Evolutionary conservation across 768 basidiomycete species (phyloP), one percentile per base, ranked within the genome.

Genomic region (Leccinum obscurum): DNA sequence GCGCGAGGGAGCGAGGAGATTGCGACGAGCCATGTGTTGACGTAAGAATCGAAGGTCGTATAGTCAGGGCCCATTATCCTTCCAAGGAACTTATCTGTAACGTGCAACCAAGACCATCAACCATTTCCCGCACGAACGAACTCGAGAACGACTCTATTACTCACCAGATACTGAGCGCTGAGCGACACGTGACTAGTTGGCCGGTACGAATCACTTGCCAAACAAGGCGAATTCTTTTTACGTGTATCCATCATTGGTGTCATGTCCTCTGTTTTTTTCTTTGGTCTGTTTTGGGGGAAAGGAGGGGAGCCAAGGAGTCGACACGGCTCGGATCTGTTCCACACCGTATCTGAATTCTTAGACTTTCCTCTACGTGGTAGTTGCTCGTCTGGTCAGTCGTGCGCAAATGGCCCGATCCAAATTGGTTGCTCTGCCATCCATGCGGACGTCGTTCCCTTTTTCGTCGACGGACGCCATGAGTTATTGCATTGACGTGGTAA

Each of bases 271-370:
- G 35, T 55, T 54, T 49, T 49, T 15, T 26, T 44, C 41, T n/a
- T 44, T 10, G 41, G 41, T n/a, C 41, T n/a, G 17, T 44, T 44
- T 20, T 46, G 10, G 35, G 14, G 44, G 44, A 1, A n/a, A 44
- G n/a, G 41, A n/a, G n/a, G 4, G 13, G 20, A 14, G 2, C 24
- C 48, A 24, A 20, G 11, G 48, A 26, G 10, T 54, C n/a, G 17
- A 37, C 34, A 41, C 37, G 57, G 53, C 28, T 54, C 37, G 57
- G 57, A 57, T 57, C 56, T 56, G 32, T 51, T 56, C 46, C 55
- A 56, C 44, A 46, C 20, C 15, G 20, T 35, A 35, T 24, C 41
- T 17, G 24, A 49, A 49, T 49, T 24, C 48, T 17, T 46, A 17
- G 20, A 46, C 20, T 35, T 30, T 53, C 28, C 52, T 53, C n/a